Evolutionary conservation across 495 filamentous ascomycete species (phyloP).

Genomic region (Neurospora sp.): DNA sequence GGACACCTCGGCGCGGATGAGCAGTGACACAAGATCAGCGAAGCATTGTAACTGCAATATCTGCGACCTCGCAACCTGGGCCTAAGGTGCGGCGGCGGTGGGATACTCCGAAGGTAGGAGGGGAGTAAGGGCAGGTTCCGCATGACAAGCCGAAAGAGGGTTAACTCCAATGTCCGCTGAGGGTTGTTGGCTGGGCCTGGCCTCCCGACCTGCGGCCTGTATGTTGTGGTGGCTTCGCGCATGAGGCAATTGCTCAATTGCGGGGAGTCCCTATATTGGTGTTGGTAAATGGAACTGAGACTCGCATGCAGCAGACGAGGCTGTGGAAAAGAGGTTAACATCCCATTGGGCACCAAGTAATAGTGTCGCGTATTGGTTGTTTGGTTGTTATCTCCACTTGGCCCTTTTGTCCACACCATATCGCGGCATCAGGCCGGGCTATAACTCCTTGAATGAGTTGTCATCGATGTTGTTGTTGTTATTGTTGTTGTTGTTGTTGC

Average conservation of each 20-base stretch:
- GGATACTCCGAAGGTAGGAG: background rate
- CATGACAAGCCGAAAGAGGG: constrained; percentile 10
- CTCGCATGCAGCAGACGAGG: background rate
- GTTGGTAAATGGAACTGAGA: background rate
- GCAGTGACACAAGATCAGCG: constrained; percentile 1
- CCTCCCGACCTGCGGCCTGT: background rate
- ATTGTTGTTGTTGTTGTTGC: background rate
- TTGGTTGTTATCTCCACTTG: background rate
- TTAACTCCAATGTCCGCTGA: constrained; percentile 1
- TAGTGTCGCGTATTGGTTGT: background rate
- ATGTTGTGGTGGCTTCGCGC: constrained; percentile 5
- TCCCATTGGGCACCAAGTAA: background rate
- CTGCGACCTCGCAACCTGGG: background rate
- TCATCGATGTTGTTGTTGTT: background rate
- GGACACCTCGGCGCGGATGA: constrained; percentile 7
- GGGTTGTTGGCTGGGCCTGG: constrained; percentile 4
- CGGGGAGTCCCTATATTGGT: constrained; percentile 2
- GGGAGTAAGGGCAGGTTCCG: background rate
- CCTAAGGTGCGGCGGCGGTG: background rate
- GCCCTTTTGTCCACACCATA: background rate
- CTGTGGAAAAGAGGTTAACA: background rate
- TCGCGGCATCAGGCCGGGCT: background rate
- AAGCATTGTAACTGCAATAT: constrained; percentile 10
- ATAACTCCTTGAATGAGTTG: background rate
- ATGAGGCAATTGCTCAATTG: constrained; percentile 18